Base-by-base conservation (phyloP, 1,139 yeast genomes). In the Blastobotrys proliferans region DNA sequence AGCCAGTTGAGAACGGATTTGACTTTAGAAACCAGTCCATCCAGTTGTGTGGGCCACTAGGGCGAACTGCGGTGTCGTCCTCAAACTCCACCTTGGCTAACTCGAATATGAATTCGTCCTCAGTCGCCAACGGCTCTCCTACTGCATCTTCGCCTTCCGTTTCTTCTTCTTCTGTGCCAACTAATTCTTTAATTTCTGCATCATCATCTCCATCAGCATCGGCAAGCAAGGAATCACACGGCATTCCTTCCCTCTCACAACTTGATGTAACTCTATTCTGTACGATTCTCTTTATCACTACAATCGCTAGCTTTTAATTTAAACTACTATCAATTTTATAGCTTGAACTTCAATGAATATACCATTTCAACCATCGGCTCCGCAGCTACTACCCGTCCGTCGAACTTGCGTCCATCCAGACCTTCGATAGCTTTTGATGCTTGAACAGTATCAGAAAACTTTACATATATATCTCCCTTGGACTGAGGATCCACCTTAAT, bases 351-450 rank as follows among this genome's bases (percentile, higher is more conserved):
- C 30, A 58, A 33, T 10, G 58, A 40, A 44, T 65, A 66, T 10
- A 58, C 64, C 53, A 61, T 56, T 37, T 66, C 70, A 11, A 61
- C 58, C 27, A 65, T 49, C 6, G 63, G 60, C 11, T 51, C 50
- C 19, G 66, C 69, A 20, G 52, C 44, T 30, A 66, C 55, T 35
- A 51, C 48, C 13, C 62, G 53, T 10, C 69, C 69, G 13, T 66
- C 70, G 48, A 66, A 66, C 44, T 51, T 66, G 10, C 70, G 51
- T 6, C 68, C 68, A 42, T 66, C 56, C 11, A 66, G 54, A 9
- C 66, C 67, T 30, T 49, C 49, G 17, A 64, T 48, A 1, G 70
- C 70, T 34, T 50, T 52, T 30, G 52, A 56, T 16, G 63, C 65
- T n/a, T 52, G 53, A 21, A 50, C 54, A n/a, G 52, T 44, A 6